phyloP scores from a whole-genome alignment of 495 filamentous ascomycete genomes.

The Penicillium malachiteum region DNA sequence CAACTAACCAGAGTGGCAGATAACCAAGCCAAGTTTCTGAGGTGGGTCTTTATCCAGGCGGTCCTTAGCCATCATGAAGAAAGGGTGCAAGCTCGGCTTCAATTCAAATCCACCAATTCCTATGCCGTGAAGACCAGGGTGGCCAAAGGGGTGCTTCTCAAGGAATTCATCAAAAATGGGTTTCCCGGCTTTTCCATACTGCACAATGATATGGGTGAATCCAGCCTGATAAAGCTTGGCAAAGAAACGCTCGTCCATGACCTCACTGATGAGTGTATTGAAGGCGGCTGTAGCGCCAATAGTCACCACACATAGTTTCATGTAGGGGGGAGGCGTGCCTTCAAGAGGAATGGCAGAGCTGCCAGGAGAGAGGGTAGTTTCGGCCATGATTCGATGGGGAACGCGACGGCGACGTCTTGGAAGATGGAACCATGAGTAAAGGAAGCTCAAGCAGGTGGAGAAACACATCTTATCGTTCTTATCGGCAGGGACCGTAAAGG shows the following conservation, averaged over 20 bases:
- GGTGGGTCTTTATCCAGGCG: conserved; percentile 17
- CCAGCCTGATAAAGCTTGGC: conserved; percentile 43
- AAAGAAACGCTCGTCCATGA: conserved; percentile 62
- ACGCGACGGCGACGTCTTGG: too few species aligned
- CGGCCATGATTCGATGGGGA: too few species aligned
- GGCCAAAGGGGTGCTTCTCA: conserved; percentile 11
- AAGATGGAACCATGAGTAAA: too few species aligned
- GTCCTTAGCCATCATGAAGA: conserved; percentile 52
- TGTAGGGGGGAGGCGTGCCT: background rate
- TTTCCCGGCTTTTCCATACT: conserved; percentile 67
- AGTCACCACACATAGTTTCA: conserved; percentile 67
- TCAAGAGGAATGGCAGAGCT: too few species aligned
- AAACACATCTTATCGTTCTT: too few species aligned
- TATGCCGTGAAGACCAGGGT: conserved; percentile 38
- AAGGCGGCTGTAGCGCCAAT: conserved; percentile 91
- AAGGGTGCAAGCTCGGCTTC: conserved; percentile 52
- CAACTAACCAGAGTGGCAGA: conserved; percentile 79
- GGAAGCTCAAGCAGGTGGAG: too few species aligned
- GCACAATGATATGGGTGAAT: conserved; percentile 70
- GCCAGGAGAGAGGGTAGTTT: too few species aligned
- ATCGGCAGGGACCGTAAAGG: too few species aligned
- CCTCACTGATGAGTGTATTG: conserved; percentile 61
- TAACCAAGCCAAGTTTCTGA: conserved; percentile 55
- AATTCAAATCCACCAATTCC: conserved; percentile 65
- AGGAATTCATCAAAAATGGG: conserved; percentile 43